These are phyloP conservation scores for Ustilago trichophora DNA, from an alignment of 1,284 basidiomycete genomes.

Conservation along the genomic window DNA sequence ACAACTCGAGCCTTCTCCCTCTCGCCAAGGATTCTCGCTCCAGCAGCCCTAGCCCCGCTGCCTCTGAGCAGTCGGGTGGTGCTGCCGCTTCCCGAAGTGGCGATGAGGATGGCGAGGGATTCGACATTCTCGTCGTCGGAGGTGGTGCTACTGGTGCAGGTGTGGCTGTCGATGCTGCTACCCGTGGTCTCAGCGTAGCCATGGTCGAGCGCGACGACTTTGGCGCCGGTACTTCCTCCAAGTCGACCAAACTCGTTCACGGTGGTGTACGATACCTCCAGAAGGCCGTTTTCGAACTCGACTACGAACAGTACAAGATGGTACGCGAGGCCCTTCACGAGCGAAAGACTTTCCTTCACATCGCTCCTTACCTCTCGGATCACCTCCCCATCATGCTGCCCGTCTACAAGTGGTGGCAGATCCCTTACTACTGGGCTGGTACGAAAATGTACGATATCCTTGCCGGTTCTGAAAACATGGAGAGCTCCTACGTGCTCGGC, in stretches of 20 bases:
- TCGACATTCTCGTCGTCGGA: slow-evolving; percentile 84
- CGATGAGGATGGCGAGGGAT: slow-evolving; percentile 57
- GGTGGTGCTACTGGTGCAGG: slow-evolving; percentile 92
- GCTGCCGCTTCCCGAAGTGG: slow-evolving; percentile 26
- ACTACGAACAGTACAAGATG: slow-evolving; percentile 87
- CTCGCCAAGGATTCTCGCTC: slow-evolving; percentile 46
- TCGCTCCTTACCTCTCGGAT: slow-evolving; percentile 88
- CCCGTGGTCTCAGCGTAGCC: slow-evolving; percentile 88
- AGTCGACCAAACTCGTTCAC: slow-evolving; percentile 96
- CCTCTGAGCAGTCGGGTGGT: slow-evolving; percentile 37
- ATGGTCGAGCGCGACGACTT: slow-evolving; percentile 95
- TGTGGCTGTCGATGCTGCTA: slow-evolving; percentile 91
- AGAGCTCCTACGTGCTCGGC: slow-evolving; percentile 90
- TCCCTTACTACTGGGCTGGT: slow-evolving; percentile 94
- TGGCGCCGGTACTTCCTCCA: slow-evolving; percentile 87
- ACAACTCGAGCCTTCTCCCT: slow-evolving; percentile 47
- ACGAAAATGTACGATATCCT: slow-evolving; percentile 97
- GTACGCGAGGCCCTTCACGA: slow-evolving; percentile 93
- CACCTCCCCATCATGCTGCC: slow-evolving; percentile 96
- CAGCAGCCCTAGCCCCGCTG: slow-evolving; percentile 59
- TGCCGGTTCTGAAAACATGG: slow-evolving; percentile 97
- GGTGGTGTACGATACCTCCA: slow-evolving; percentile 97
- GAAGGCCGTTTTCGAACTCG: slow-evolving; percentile 93
- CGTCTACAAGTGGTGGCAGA: slow-evolving; percentile 89
- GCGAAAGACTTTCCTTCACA: slow-evolving; percentile 90